Conservation (phyloP, 306 rosid species). For the Rosa chinensis region DNA sequence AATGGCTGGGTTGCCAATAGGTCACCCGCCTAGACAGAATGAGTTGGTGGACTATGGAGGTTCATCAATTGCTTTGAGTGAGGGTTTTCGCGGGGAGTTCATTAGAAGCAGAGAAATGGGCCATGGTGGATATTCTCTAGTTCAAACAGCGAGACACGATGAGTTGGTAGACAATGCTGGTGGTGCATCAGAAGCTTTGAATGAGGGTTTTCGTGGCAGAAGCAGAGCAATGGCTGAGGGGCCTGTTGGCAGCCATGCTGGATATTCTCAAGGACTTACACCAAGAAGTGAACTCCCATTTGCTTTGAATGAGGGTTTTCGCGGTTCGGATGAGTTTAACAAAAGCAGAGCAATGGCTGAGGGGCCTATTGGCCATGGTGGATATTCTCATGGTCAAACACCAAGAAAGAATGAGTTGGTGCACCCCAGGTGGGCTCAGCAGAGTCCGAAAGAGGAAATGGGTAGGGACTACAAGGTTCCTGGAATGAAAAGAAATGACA, state of each 20-base stretch:
- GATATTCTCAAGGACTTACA: neutral
- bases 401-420: neutral
- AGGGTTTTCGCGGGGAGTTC: neutral
- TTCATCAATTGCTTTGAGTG: neutral
- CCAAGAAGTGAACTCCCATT: neutral
- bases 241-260: neutral
- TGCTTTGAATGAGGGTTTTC: neutral
- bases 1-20: neutral
- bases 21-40: neutral
- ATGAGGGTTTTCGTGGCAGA: neutral
- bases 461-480: conserved; percentile 1
- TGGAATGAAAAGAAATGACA: conserved; percentile 12
- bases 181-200: neutral
- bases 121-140: neutral
- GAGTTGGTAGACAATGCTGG: neutral
- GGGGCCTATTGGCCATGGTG: neutral
- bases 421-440: neutral
- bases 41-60: neutral
- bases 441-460: neutral
- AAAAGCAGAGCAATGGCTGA: conserved; percentile 9
- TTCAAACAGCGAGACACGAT: neutral
- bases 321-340: neutral
- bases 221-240: conserved; percentile 4
- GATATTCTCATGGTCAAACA: conserved; percentile 1
- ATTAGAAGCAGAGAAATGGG: conserved; percentile 4